These are phyloP conservation scores for Penicillium macrosclerotiorum DNA, from an alignment of 495 filamentous ascomycete species.

Conservation along the genomic window DNA sequence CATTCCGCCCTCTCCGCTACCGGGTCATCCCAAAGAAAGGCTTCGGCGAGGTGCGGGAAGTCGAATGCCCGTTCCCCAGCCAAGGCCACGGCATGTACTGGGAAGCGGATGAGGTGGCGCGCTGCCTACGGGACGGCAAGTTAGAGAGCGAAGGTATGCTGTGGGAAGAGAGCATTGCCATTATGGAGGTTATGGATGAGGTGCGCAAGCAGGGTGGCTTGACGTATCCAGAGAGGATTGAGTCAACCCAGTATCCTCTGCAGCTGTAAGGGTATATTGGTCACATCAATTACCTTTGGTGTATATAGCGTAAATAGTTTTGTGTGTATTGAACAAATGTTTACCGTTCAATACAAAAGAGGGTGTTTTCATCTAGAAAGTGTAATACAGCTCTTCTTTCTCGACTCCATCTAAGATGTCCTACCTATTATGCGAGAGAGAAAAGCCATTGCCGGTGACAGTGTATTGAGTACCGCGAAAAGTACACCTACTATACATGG, in stretches of 20 bases:
- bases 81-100: conserved; percentile 87
- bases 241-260: conserved; percentile 66
- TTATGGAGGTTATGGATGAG: conserved; percentile 95
- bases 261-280: conserved; percentile 23
- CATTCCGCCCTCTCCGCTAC: conserved; percentile 68
- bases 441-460: conserved; percentile 5
- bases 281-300: background rate
- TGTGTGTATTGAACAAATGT: background rate
- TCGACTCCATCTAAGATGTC: background rate
- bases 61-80: conserved; percentile 62
- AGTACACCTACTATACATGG: conserved; percentile 33
- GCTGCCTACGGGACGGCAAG: conserved; percentile 80
- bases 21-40: conserved; percentile 51
- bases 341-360: too few species aligned
- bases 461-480: conserved; percentile 21
- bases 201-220: conserved; percentile 74
- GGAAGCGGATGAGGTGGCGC: conserved; percentile 88
- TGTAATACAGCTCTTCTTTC: background rate
- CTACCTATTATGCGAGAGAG: background rate
- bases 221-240: conserved; percentile 77
- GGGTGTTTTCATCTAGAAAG: background rate
- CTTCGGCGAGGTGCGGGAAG: conserved; percentile 49
- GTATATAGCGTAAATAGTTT: background rate
- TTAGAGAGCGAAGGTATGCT: conserved; percentile 70
- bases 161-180: conserved; percentile 81